Evolutionary conservation across 1,284 basidiomycete species (phyloP), one percentile per base, ranked within the genome.

Genomic region (Veloboletus limbatus): DNA sequence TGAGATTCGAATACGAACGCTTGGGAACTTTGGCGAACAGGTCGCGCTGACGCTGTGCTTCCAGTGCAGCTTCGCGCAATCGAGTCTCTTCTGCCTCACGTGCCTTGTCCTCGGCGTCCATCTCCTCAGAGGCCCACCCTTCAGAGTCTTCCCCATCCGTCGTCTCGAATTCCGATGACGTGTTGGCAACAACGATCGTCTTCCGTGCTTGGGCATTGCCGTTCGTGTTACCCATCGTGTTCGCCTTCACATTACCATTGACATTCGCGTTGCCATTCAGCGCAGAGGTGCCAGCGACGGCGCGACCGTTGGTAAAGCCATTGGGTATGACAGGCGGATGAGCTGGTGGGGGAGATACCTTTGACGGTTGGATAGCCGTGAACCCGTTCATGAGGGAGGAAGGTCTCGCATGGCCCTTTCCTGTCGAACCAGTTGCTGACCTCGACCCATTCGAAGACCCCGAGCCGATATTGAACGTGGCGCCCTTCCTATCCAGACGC

Each of bases 21-120:
- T 79, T 74, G 5, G 88, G 86, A 9, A 85, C 72, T 67, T 91
- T 92, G 47, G 79, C 74, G 59, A 93, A 91, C 76, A 92, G 75
- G 14, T 87, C 81, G 26, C 77, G 76, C 58, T 89, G 80, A 6
- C 84, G 75, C 57, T 82, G 77, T 14, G 77, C 82, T 59, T 88
- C 83, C 55, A 78, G 48, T n/a, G 74, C 76, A 21, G 77, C 79
- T 55, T 72, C 68, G 10, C 57, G 68, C 17, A 73, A 51, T 9
- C 65, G 64, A 3, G 52, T 59, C 49, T 69, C 67, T 52, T 69
- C 69, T 18, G 51, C 59, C 33, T 64, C 54, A 32, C 64, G 59
- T 11, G 49, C 49, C 60, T 62, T 64, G 42, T 66, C 66, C 16
- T 68, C 72, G 22, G 55, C 56, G 40, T 71, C 72, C 59, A 73